Conservation (phyloP, 305 asterid species). For the Fraxinus floribunda region DNA sequence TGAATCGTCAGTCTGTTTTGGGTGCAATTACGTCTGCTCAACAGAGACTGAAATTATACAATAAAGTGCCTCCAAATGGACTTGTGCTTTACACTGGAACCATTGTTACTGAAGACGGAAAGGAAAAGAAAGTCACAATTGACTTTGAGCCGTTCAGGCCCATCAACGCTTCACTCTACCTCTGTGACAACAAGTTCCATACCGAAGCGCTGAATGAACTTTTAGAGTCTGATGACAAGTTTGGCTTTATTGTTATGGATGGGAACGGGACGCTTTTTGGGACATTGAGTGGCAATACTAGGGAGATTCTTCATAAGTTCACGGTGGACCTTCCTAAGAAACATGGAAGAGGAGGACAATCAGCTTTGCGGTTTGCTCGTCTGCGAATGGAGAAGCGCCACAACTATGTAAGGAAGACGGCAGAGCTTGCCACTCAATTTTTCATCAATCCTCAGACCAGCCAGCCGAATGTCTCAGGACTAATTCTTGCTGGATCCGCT, state of each 20-base stretch:
- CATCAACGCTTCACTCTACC: constrained; percentile 16
- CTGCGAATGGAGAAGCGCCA: constrained; percentile 25
- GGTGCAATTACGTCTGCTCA: constrained; percentile 27
- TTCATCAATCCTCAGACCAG: constrained; percentile 24
- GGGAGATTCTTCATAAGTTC: constrained; percentile 25
- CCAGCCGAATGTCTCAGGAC: constrained; percentile 24
- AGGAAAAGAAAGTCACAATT: constrained; percentile 23
- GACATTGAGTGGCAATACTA: constrained; percentile 27
- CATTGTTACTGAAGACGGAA: constrained; percentile 24
- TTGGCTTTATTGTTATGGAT: constrained; percentile 27
- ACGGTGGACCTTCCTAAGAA: constrained; percentile 24
- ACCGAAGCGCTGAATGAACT: constrained; percentile 21
- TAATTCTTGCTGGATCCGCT: constrained; percentile 28
- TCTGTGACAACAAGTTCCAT: constrained; percentile 27
- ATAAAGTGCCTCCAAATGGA: constrained; percentile 19
- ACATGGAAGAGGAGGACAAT: constrained; percentile 29
- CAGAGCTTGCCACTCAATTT: constrained; percentile 25
- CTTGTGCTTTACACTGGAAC: constrained; percentile 29
- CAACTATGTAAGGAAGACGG: constrained; percentile 20
- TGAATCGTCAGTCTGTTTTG: constrained; percentile 23
- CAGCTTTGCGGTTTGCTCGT: constrained; percentile 27
- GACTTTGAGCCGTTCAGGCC: constrained; percentile 29
- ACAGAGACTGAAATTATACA: constrained; percentile 21
- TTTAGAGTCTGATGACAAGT: constrained; percentile 22
- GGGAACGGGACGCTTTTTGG: constrained; percentile 28